Percentiles rank a stretch among this genome's conserved stretches.
Evolutionary conservation across 495 filamentous ascomycete species (phyloP).

Genomic region (Sordaria brevicollis): DNA sequence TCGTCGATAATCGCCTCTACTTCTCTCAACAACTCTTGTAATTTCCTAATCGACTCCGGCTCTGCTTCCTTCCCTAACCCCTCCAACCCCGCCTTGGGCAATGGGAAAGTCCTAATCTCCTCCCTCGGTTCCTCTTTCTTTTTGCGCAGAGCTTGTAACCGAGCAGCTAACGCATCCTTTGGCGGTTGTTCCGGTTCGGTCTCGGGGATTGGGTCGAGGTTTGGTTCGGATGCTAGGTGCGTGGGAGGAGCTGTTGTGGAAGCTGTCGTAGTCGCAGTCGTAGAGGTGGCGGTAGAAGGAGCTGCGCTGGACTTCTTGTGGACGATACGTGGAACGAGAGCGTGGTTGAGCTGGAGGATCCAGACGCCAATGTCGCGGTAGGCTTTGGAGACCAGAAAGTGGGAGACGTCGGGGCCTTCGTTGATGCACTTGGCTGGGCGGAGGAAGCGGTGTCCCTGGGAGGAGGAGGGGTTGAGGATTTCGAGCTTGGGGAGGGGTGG

Average conservation of each 20-base stretch:
- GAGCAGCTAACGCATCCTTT: background rate
- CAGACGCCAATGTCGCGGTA: conserved; percentile 82
- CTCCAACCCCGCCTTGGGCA: conserved; percentile 30
- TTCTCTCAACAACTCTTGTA: conserved; percentile 51
- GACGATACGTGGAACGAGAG: conserved; percentile 60
- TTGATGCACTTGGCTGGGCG: conserved; percentile 69
- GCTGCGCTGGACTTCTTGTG: conserved; percentile 9
- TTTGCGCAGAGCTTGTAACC: background rate
- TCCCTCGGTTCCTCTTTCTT: conserved; percentile 2
- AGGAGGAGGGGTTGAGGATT: conserved; percentile 16
- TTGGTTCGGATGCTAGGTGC: background rate
- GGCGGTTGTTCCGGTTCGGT: background rate
- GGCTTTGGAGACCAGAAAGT: conserved; percentile 67
- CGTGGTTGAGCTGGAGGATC: conserved; percentile 76
- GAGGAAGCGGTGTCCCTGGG: conserved; percentile 34
- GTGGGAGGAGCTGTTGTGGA: no score
- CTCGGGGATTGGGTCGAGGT: no score
- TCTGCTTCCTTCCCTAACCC: conserved; percentile 16
- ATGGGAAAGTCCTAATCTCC: conserved; percentile 38
- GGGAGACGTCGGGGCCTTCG: conserved; percentile 63
- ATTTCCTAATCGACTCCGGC: conserved; percentile 43
- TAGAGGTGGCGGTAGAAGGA: background rate
- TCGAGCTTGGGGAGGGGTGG: conserved; percentile 20
- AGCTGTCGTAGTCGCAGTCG: background rate
- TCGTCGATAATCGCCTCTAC: conserved; percentile 61